Percentiles rank a stretch among this genome's conserved stretches.
Evolutionary conservation across 371 early-diverging fungal species (phyloP).

Genomic region (Thermomucor indicae-seudaticae): DNA sequence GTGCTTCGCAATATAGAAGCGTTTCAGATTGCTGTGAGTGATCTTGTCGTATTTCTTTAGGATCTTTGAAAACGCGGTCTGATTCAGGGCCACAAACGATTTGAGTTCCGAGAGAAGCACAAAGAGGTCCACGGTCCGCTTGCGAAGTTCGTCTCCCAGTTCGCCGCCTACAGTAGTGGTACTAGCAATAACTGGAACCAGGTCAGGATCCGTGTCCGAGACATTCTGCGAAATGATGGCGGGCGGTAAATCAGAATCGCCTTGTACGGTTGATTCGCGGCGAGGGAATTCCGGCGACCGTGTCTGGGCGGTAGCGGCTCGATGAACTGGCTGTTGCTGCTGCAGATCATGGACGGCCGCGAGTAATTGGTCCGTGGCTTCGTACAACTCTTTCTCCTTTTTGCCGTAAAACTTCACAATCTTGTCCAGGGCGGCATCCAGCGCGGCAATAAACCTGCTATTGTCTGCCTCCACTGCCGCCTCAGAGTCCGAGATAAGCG

Average conservation of each 20-base stretch:
- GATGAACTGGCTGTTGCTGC: slow-evolving; percentile 5
- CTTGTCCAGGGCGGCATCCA: slow-evolving; percentile 79
- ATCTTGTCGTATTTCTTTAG: slow-evolving; percentile 97
- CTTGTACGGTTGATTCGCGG: slow-evolving; percentile 32
- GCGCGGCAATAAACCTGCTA: slow-evolving; percentile 57
- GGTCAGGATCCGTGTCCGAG: slow-evolving; percentile 23
- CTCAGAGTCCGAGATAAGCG: slow-evolving; percentile 30
- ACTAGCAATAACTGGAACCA: slow-evolving; percentile 1
- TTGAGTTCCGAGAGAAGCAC: slow-evolving; percentile 81
- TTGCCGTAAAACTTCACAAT: slow-evolving; percentile 77
- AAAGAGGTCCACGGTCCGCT: slow-evolving; percentile 62
- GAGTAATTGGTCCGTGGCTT: slow-evolving; percentile 51
- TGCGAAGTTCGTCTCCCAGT: slow-evolving; percentile 35
- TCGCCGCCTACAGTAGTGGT: slow-evolving; percentile 21
- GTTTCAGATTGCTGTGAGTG: slow-evolving; percentile 58
- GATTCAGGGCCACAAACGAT: slow-evolving; percentile 89
- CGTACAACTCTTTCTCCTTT: slow-evolving; percentile 77
- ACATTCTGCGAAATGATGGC: slow-evolving; percentile 38
- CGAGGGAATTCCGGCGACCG: slow-evolving; percentile 24
- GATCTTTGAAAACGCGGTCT: slow-evolving; percentile 94
- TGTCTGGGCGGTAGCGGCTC: background rate
- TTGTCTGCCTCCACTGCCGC: slow-evolving; percentile 45
- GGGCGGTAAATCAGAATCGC: slow-evolving; percentile 38
- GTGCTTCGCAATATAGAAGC: slow-evolving; percentile 36
- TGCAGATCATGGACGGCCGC: slow-evolving; percentile 43